A percentile compares a stretch with the other conserved stretches of the same genome.
These are phyloP conservation scores for Clonostachys solani DNA, from an alignment of 2,329 filamentous ascomycete species.

Conservation along the genomic window DNA sequence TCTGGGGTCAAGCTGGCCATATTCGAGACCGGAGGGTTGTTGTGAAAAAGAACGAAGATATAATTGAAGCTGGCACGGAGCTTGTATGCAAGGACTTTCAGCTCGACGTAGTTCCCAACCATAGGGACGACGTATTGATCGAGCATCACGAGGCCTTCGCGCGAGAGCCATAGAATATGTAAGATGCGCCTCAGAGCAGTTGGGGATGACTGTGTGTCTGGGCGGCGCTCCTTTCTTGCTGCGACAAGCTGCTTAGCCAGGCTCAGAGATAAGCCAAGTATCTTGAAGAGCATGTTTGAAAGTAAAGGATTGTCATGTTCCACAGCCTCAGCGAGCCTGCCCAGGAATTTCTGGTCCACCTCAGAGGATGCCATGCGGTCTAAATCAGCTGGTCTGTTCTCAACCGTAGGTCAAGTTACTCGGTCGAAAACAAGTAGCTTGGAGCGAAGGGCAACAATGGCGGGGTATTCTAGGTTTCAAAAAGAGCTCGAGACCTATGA, in stretches of 20 bases:
- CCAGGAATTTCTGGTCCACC: constrained; percentile 96
- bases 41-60: constrained; percentile 95
- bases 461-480: not conserved
- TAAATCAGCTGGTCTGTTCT: not conserved
- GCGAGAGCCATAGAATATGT: constrained; percentile 92
- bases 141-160: constrained; percentile 84
- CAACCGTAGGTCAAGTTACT: not conserved
- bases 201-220: constrained; percentile 63
- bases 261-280: constrained; percentile 85
- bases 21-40: constrained; percentile 72
- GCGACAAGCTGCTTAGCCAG: constrained; percentile 79
- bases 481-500: not conserved
- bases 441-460: not conserved
- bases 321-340: constrained; percentile 78
- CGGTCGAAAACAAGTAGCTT: not conserved
- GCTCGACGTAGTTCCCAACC: constrained; percentile 72
- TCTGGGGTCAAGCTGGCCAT: constrained; percentile 50
- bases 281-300: constrained; percentile 80
- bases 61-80: constrained; percentile 93
- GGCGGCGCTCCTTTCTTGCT: constrained; percentile 75
- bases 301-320: constrained; percentile 74
- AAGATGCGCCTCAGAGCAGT: constrained; percentile 76
- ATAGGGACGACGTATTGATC: constrained; percentile 85
- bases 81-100: constrained; percentile 88
- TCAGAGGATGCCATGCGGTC: constrained; percentile 85